These are phyloP conservation scores for Microdochium trichocladiopsis DNA, from an alignment of 2,329 filamentous ascomycete species.

Conservation along the genomic window DNA sequence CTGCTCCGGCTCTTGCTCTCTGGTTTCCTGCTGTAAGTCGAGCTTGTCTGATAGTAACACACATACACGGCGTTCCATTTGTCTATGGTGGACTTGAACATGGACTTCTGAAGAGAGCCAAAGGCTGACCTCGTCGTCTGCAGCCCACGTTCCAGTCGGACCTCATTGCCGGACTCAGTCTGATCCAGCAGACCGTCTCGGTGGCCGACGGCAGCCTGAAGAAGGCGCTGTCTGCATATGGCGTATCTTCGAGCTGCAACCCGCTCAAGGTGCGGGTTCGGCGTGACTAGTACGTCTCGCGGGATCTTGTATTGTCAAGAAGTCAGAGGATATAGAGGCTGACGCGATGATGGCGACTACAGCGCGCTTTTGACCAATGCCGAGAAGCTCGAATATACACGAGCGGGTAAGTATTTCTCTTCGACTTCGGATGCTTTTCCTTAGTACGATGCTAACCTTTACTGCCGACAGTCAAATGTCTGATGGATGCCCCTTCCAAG, in stretches of 20 bases:
- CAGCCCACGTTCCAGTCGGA: constrained; percentile 6
- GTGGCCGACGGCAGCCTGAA: constrained; percentile 2
- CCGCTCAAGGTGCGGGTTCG: constrained; percentile 1
- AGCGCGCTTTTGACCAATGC: constrained; percentile 3
- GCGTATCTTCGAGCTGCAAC: constrained; percentile 4
- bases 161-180: constrained; percentile 1
- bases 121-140: not conserved
- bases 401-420: constrained; percentile 2
- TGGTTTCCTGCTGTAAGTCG: not conserved
- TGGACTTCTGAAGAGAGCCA: not conserved
- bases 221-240: not conserved
- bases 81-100: not conserved
- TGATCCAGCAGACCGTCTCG: constrained; percentile 2
- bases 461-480: constrained; percentile 5
- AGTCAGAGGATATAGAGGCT: not conserved
- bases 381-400: constrained; percentile 7
- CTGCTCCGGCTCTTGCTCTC: not conserved
- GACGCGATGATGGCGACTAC: not conserved
- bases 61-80: not conserved
- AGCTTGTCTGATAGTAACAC: not conserved
- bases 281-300: constrained; percentile 6
- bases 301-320: not conserved
- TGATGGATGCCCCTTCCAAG: constrained; percentile 4
- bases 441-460: not conserved
- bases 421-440: not conserved